Base-by-base conservation (phyloP, 208 protist genomes). In the Tritrichomonas musculus region DNA sequence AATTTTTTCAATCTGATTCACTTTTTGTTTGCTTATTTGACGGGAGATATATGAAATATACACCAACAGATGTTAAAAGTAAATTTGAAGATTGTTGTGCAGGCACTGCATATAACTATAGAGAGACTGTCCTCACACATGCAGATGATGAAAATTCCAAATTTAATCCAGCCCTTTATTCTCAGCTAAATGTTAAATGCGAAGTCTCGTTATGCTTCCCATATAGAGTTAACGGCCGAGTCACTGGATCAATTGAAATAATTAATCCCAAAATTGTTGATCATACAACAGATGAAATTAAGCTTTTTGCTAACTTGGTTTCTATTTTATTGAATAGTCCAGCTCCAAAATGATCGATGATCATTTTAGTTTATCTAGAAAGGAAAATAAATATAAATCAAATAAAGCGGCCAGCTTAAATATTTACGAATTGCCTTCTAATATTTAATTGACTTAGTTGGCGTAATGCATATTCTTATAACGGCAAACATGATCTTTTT, bases 1-100 rank as follows among this genome's bases (percentile, higher is more conserved):
- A 53, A 8, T 53, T 84, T 5, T 84, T 84, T 53, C 25, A 44
- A 14, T 84, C 25, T 14, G 13, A 3, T 53, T 13, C 27, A 11
- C 4, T 84, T 3, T 84, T 84, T n/a, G 36, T 84, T 84, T 49
- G 41, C 9, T 22, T 53, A 27, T 84, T 84, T n/a, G 73, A 84
- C 53, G 73, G 73, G n/a, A 49, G 73, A 84, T 84, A 53, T 53
- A 84, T 84, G 73, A 84, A 44, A 84, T 84, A 53, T 84, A 25
- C 14, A 33, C 36, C 36, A 33, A 53, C 73, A 33, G 73, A 84
- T 11, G 73, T 84, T 1, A 84, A 84, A 25, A 39, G 73, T 44
- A 84, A 84, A 53, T 84, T 84, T n/a, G 73, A 84, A 53, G 44
- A 84, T 53, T 84, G 73, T 53, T 11, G 25, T 84, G 36, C 73